These are phyloP conservation scores for Alternaria alternata DNA, from an alignment of 2,329 filamentous ascomycete genomes.

Conservation along the genomic window DNA sequence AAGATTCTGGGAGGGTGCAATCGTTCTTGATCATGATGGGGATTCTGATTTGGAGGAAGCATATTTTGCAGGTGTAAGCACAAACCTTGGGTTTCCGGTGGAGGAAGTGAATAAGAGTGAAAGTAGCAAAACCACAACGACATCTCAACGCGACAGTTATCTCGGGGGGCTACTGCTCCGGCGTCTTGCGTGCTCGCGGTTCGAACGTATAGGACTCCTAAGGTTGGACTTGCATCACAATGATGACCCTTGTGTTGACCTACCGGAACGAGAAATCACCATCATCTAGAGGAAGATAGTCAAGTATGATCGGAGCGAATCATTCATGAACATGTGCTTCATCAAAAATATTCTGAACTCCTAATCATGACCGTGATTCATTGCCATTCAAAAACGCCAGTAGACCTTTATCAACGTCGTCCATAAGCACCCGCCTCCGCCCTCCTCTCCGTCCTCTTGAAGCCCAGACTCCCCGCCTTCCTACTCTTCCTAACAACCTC, in stretches of 20 bases:
- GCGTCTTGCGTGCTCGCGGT: neutral
- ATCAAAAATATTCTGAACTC: neutral
- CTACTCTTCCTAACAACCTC: slow-evolving; percentile 24
- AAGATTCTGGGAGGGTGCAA: fast-evolving
- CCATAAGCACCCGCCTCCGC: slow-evolving; percentile 55
- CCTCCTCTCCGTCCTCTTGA: slow-evolving; percentile 21
- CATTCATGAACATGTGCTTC: neutral
- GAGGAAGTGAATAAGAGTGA: neutral
- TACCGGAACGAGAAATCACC: neutral
- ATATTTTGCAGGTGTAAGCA: neutral
- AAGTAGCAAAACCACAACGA: neutral
- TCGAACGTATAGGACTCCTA: neutral
- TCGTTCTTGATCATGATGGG: neutral
- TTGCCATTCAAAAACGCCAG: neutral
- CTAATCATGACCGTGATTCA: neutral
- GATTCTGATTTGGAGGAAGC: neutral
- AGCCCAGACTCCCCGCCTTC: slow-evolving; percentile 43
- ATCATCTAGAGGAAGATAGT: neutral
- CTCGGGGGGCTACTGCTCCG: neutral
- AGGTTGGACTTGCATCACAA: neutral
- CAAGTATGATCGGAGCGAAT: neutral
- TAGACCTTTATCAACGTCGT: neutral
- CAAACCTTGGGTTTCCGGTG: too few relatives aligned
- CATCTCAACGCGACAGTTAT: neutral
- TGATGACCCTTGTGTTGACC: neutral